phyloP scores from a whole-genome alignment of 352 stramenopile species.

The Pythium rishiriense region DNA sequence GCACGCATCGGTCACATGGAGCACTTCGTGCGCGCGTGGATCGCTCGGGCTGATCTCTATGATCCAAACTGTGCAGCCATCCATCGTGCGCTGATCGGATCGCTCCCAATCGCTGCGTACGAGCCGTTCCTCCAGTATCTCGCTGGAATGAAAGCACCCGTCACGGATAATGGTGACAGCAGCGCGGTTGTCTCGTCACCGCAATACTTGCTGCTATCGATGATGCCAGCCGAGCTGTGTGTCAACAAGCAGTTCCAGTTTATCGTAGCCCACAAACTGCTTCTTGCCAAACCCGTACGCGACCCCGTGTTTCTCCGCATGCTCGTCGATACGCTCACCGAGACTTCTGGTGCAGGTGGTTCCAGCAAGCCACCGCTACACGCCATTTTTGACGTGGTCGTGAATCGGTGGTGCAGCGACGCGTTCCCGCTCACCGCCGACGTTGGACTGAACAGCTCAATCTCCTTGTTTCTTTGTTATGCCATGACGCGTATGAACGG shows the following conservation, averaged over 20 bases:
- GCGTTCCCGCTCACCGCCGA: constrained; percentile 52
- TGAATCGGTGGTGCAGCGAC: constrained; percentile 57
- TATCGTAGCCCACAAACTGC: constrained; percentile 58
- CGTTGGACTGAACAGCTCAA: constrained; percentile 54
- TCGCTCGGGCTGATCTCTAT: constrained; percentile 30
- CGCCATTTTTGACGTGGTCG: constrained; percentile 56
- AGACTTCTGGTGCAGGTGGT: neutral
- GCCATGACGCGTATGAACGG: constrained; percentile 37
- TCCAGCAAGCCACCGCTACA: constrained; percentile 24
- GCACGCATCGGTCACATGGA: constrained; percentile 53
- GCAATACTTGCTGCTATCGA: constrained; percentile 55
- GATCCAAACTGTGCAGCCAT: constrained; percentile 5
- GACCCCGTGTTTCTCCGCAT: constrained; percentile 56
- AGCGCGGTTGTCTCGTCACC: constrained; percentile 16
- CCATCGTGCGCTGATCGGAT: constrained; percentile 41
- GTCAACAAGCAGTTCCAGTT: constrained; percentile 66
- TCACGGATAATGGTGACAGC: neutral
- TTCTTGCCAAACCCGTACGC: constrained; percentile 46
- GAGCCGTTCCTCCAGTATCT: constrained; percentile 55
- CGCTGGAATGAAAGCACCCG: constrained; percentile 16
- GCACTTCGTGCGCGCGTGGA: constrained; percentile 48
- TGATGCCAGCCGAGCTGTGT: constrained; percentile 37
- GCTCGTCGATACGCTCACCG: constrained; percentile 42
- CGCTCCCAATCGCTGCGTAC: constrained; percentile 47
- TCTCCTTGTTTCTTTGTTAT: constrained; percentile 71